Evolutionary conservation across 768 basidiomycete genomes (phyloP), one percentile per base, ranked within the genome.

Genomic region (Lentinula detonsa): DNA sequence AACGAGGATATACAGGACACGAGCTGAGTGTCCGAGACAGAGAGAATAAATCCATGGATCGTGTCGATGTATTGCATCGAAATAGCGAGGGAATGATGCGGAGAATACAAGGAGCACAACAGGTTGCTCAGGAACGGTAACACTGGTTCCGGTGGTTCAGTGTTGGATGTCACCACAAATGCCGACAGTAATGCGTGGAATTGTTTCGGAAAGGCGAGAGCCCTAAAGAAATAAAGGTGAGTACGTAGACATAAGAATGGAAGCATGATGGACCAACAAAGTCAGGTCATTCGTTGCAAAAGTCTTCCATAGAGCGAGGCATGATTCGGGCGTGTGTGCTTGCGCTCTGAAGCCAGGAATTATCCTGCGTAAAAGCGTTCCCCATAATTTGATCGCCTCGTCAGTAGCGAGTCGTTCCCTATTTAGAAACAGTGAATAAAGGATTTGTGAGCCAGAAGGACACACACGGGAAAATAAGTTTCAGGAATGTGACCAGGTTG

Each of bases 401-500:
- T 60, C 59, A 34, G 35, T 9, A 2, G 48, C n/a, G 6, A 60
- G 48, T 42, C 18, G 49, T 18, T 52, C 59, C 7, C 59, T 60
- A 86, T 85, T 77, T 71, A 51, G 84, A 67, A 1, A 85, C 82
- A 55, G 70, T 66, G 18, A 87, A 23, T 37, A 73, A 75, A 21
- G 73, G 1, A 79, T 65, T 0, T 82, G 60, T 52, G 78, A 76
- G 57, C 4, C 18, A 50, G 5, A n/a, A 43, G 16, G 37, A 8
- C 13, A 60, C 59, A 15, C 31, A 52, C 59, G 59, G 59, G 37
- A 60, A 60, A 6, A 37, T 7, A 1, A 52, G 9, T 28, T 60
- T 52, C 16, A 52, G 28, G 23, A 60, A 60, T 31, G 50, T 28
- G 4, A 60, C 40, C 23, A 60, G 39, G 37, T 31, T 60, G n/a